phyloP scores from a whole-genome alignment of 1,139 yeast genomes.

The Blastobotrys apis region DNA sequence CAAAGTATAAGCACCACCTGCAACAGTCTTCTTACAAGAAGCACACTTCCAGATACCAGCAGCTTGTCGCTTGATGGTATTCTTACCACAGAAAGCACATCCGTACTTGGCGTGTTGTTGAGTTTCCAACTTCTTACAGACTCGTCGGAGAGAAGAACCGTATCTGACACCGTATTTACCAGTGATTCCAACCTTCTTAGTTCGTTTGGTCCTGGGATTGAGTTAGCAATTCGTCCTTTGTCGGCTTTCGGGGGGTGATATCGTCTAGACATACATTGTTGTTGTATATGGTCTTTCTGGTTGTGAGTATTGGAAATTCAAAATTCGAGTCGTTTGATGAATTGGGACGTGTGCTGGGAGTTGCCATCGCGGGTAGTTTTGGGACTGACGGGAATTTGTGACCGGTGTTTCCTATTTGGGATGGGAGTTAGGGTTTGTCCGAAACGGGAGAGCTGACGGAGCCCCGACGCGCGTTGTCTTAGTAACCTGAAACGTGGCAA shows the following conservation, averaged over 20 bases:
- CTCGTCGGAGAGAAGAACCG: slow-evolving; percentile 99
- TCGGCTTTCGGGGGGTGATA: neutral
- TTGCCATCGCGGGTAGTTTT: neutral
- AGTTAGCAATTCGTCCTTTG: slow-evolving; percentile 2
- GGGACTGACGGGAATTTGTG: neutral
- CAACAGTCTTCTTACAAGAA: slow-evolving; percentile 93
- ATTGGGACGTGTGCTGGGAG: neutral
- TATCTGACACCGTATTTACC: slow-evolving; percentile 99
- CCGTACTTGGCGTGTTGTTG: slow-evolving; percentile 99
- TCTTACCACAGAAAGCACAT: slow-evolving; percentile 99
- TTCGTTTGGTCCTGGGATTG: slow-evolving; percentile 85
- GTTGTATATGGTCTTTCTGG: neutral
- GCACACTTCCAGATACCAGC: slow-evolving; percentile 99
- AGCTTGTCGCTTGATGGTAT: slow-evolving; percentile 95
- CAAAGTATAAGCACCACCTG: slow-evolving; percentile 99
- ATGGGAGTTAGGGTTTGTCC: too few species aligned
- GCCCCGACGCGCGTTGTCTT: too few species aligned
- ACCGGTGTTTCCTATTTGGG: too few species aligned
- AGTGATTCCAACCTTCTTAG: slow-evolving; percentile 99
- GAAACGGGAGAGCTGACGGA: too few species aligned
- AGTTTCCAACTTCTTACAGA: slow-evolving; percentile 98
- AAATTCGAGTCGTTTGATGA: neutral
- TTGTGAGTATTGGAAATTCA: neutral
- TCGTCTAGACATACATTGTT: too few species aligned
- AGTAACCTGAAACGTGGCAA: too few species aligned